Base-by-base conservation (phyloP, 2,329 filamentous ascomycete genomes). In the Bipolaris bicolor region DNA sequence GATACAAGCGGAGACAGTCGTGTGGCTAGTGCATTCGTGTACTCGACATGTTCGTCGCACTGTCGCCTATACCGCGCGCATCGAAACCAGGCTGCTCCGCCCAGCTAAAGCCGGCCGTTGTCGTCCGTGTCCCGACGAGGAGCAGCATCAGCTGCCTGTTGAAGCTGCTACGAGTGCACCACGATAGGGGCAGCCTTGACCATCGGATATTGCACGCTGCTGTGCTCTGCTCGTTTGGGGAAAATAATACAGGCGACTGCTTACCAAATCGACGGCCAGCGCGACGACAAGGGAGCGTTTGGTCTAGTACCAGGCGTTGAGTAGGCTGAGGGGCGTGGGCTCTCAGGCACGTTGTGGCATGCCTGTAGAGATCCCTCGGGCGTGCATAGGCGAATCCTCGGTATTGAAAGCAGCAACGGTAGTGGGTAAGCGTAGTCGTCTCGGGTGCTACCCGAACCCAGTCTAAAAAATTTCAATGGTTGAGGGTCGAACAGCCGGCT, bases 401-500 rank as follows among this genome's bases (percentile, higher is more conserved):
- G 56, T 66, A 65, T 67, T 68, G 63, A 63, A 51, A 59, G 61
- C 40, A 49, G 59, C 52, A 16, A 10, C 18, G 34, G 34, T 33
- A 13, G 47, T 49, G 47, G 56, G 48, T 36, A 44, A 47, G 49
- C 52, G 57, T 49, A 55, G 39, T 53, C 43, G 56, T 62, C 55
- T 69, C 67, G 66, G 66, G 62, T 63, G 55, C 52, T 49, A 68
- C 57, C 66, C 67, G 67, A 66, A 52, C 55, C 62, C 58, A 65
- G 54, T 56, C 58, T 58, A 55, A 62, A 66, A 63, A 62, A 18
- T 62, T 49, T 61, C 52, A 58, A 56, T 65, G 60, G 58, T 33
- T 40, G 26, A 54, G 20, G 16, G 15, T 54, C 54, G 61, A 47
- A 41, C 44, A 43, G 7, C 53, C 50, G 52, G 54, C 22, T 31